Conservation (phyloP, 129 eudicot genomes). For the Logfia minima region DNA sequence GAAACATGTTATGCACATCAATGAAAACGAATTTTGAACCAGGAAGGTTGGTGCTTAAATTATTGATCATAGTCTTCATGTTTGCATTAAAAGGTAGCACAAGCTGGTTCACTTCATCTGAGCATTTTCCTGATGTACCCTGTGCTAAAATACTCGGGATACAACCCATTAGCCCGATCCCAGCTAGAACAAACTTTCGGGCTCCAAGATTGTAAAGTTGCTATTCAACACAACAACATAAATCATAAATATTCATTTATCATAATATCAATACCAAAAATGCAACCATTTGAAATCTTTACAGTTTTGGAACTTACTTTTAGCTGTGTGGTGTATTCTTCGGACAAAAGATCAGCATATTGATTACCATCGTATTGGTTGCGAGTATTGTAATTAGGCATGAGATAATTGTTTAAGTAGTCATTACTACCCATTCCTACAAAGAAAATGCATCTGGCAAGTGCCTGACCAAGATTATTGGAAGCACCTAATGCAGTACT, state of each 20-base stretch:
- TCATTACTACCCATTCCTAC: conserved; percentile 99
- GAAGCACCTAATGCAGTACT: conserved; percentile 55
- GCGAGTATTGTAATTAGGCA: conserved; percentile 82
- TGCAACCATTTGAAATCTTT: not conserved
- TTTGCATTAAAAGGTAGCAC: conserved; percentile 71
- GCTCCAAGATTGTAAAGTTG: conserved; percentile 89
- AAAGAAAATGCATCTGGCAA: conserved; percentile 67
- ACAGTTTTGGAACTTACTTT: conserved; percentile 43
- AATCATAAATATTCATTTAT: not conserved
- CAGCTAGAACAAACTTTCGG: conserved; percentile 72
- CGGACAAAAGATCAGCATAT: conserved; percentile 59
- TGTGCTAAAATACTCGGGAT: conserved; percentile 90
- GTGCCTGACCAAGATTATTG: conserved; percentile 44
- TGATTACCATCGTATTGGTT: conserved; percentile 70
- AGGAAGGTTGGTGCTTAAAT: conserved; percentile 66
- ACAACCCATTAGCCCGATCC: conserved; percentile 93
- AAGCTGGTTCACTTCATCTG: conserved; percentile 69
- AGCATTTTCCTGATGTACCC: conserved; percentile 51
- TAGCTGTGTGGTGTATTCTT: conserved; percentile 69
- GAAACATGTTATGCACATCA: conserved; percentile 77
- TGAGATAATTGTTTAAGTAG: conserved; percentile 91
- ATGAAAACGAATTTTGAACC: conserved; percentile 62
- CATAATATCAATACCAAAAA: not conserved
- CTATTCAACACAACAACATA: conserved; percentile 35
- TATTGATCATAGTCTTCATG: conserved; percentile 65